phyloP scores from a whole-genome alignment of 352 stramenopile species.

The Phytophthora uliginosa region DNA sequence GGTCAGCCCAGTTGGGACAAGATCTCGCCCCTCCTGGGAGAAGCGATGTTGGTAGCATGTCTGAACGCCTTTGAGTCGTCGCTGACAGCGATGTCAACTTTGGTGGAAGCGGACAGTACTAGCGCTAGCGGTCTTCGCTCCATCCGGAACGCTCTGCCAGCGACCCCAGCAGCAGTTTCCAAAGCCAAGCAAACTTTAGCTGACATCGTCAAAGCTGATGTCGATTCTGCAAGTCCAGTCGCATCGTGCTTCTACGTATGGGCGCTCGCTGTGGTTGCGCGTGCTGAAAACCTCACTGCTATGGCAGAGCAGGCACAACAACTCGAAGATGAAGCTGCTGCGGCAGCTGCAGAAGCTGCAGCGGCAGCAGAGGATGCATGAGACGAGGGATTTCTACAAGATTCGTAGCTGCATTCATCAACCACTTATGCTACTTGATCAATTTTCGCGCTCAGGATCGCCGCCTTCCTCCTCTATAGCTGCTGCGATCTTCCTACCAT shows the following conservation, averaged over 20 bases:
- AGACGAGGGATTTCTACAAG: not conserved
- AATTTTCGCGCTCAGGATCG: too few relatives aligned
- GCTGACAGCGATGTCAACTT: conserved; percentile 11
- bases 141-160: conserved; percentile 29
- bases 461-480: conserved; percentile 6
- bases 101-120: conserved; percentile 24
- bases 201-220: conserved; percentile 61
- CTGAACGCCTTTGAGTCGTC: conserved; percentile 46
- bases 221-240: conserved; percentile 58
- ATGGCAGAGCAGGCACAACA: conserved; percentile 50
- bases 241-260: conserved; percentile 65
- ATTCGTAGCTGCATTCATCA: too few relatives aligned
- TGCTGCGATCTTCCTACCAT: conserved; percentile 27
- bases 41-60: conserved; percentile 38
- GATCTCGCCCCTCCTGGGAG: conserved; percentile 56
- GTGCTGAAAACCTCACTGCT: conserved; percentile 61
- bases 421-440: too few relatives aligned
- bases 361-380: conserved; percentile 16
- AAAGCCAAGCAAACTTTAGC: conserved; percentile 54
- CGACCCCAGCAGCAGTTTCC: conserved; percentile 20
- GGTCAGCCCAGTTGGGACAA: conserved; percentile 73
- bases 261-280: conserved; percentile 58
- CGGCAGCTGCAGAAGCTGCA: conserved; percentile 24
- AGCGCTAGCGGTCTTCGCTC: conserved; percentile 26
- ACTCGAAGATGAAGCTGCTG: conserved; percentile 48